Conservation (phyloP, 2,329 filamentous ascomycete species). For the Colletotrichum agaves region DNA sequence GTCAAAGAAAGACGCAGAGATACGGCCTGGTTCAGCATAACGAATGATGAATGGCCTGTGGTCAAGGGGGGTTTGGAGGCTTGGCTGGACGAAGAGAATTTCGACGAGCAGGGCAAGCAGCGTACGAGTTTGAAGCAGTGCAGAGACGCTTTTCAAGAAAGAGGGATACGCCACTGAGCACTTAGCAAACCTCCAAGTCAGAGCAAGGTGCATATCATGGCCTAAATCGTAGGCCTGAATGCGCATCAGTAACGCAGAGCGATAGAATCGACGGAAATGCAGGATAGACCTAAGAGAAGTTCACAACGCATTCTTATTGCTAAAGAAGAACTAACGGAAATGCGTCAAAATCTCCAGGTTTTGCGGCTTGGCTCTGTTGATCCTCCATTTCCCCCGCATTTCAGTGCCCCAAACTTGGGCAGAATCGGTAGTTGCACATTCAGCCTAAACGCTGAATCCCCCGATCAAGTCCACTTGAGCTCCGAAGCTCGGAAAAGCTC, state of each 20-base stretch:
- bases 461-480: background rate
- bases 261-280: slow-evolving; percentile 15
- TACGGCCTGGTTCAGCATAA: slow-evolving; percentile 69
- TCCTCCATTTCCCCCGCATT: slow-evolving; percentile 19
- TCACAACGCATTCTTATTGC: background rate
- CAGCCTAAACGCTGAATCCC: slow-evolving; percentile 8
- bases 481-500: slow-evolving; percentile 25
- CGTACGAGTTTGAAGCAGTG: slow-evolving; percentile 54
- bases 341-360: background rate
- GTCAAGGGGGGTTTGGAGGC: slow-evolving; percentile 58
- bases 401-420: background rate
- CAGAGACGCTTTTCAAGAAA: too few species aligned
- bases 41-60: slow-evolving; percentile 67
- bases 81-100: slow-evolving; percentile 67
- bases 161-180: too few species aligned
- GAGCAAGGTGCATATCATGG: too few species aligned
- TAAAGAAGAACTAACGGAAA: slow-evolving; percentile 6
- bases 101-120: slow-evolving; percentile 65
- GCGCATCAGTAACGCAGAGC: too few species aligned
- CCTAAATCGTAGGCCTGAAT: too few species aligned
- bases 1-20: slow-evolving; percentile 67
- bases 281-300: too few species aligned
- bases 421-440: slow-evolving; percentile 17
- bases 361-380: background rate
- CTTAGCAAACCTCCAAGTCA: too few species aligned